Conservation (phyloP, 106 monocot species). For the Acanthochlamys bracteata region DNA sequence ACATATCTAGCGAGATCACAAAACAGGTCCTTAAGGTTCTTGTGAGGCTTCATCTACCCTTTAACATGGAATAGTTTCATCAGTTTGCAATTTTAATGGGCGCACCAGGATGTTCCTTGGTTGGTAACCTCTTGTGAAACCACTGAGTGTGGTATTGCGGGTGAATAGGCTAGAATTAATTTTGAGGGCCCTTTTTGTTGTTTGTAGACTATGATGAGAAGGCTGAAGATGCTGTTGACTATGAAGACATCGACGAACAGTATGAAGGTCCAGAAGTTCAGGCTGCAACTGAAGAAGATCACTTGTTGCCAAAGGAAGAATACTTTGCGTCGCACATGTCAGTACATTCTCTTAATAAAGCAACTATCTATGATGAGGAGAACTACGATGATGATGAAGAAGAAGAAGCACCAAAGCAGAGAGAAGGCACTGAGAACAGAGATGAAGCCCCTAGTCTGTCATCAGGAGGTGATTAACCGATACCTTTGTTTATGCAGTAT, state of each 20-base stretch:
- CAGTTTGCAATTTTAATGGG: not conserved
- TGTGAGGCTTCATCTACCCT: no score
- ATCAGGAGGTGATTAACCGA: slow-evolving; percentile 2
- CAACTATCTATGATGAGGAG: slow-evolving; percentile 84
- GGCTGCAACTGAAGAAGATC: slow-evolving; percentile 51
- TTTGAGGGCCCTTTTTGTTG: slow-evolving; percentile 2
- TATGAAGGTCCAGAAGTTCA: slow-evolving; percentile 96
- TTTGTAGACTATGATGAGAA: slow-evolving; percentile 87
- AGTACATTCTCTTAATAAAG: slow-evolving; percentile 42
- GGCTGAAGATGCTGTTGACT: slow-evolving; percentile 95
- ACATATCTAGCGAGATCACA: no score
- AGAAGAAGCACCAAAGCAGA: slow-evolving; percentile 39
- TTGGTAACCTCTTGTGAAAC: not conserved
- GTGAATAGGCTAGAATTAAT: not conserved
- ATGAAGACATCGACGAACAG: slow-evolving; percentile 96
- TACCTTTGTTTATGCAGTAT: not conserved
- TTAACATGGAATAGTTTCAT: not conserved
- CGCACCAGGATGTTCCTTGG: not conserved
- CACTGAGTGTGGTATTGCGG: not conserved
- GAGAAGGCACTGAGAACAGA: slow-evolving; percentile 20
- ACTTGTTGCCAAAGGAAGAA: slow-evolving; percentile 61
- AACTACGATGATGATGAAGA: slow-evolving; percentile 99
- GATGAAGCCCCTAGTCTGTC: slow-evolving; percentile 6
- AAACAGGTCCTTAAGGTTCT: no score
- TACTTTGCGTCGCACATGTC: slow-evolving; percentile 48